phyloP scores from a whole-genome alignment of 2,329 filamentous ascomycete genomes.

The Epichloe elymi region DNA sequence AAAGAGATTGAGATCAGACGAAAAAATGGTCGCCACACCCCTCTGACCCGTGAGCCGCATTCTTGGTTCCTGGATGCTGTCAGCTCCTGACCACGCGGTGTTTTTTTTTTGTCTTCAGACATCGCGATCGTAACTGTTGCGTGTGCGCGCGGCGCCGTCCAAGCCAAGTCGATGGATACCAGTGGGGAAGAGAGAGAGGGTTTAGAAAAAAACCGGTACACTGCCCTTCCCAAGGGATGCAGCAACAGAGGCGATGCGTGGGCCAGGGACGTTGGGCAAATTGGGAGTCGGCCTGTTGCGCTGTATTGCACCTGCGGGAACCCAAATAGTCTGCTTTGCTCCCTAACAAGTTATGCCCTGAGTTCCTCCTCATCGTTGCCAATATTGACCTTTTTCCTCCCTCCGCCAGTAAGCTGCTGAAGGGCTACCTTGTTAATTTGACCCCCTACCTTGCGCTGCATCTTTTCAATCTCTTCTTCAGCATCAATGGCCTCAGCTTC shows the following conservation, averaged over 20 bases:
- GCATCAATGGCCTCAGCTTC: constrained; percentile 79
- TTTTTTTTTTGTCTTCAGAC: constrained; percentile 2
- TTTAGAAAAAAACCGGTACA: background rate
- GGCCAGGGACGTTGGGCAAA: constrained; percentile 5
- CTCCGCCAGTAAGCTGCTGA: constrained; percentile 72
- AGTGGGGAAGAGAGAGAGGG: background rate
- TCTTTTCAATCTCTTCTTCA: constrained; percentile 90
- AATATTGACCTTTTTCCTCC: constrained; percentile 81
- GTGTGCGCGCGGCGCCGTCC: background rate
- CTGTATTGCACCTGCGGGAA: background rate
- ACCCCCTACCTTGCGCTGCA: constrained; percentile 90
- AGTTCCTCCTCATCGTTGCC: constrained; percentile 54
- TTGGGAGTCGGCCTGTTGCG: background rate
- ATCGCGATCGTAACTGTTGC: background rate
- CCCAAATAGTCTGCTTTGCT: constrained; percentile 10
- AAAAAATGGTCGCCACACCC: constrained; percentile 11
- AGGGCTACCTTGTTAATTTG: constrained; percentile 85
- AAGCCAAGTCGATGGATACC: background rate
- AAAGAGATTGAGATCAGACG: constrained; percentile 29
- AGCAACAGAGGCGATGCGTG: background rate
- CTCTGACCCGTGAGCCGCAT: constrained; percentile 15
- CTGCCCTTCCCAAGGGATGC: constrained; percentile 10
- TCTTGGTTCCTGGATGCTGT: constrained; percentile 14
- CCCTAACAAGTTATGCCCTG: constrained; percentile 16
- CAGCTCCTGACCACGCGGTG: constrained; percentile 5